Base-by-base conservation (phyloP, 2,329 filamentous ascomycete species). In the Aspergillus neoniger region DNA sequence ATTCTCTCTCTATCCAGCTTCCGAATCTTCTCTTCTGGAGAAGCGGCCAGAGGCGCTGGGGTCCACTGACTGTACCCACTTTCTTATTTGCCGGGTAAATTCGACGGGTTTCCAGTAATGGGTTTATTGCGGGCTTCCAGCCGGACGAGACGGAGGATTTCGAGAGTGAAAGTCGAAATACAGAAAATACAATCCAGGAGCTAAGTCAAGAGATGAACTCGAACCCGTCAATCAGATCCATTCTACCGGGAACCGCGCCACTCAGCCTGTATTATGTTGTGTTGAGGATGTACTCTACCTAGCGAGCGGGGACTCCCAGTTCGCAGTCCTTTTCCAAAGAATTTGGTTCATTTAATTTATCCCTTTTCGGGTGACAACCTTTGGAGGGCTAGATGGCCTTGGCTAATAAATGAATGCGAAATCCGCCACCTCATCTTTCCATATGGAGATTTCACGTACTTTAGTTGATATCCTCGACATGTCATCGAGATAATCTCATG, bases 11-110 rank as follows among this genome's bases (percentile, higher is more conserved):
- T 12, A 21, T n/a, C 21, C 15, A 28, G 12, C 8, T 43, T 36
- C 32, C 32, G 10, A 21, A 23, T 57, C 19, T 49, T 59, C 56
- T 57, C 39, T 60, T 62, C 57, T 60, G 50, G 60, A 63, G 59
- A 47, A 32, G 28, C 36, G 48, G 23, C 32, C 57, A 52, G 30
- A 59, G 32, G 23, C 21, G 39, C 44, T 44, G 15, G 15, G 14
- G 17, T 19, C 58, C 61, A 60, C 52, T 39, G 32, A 12, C 30
- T 59, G 61, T 53, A 38, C 17, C 55, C 52, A 49, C 61, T 39
- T 10, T 15, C 23, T 32, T 50, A 30, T 32, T 55, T 47, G 36
- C 53, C 53, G 43, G 53, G 15, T 44, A 43, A 36, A 44, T 44
- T 55, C 25, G 30, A 44, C 36, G 53, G 28, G 30, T 10, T 36